These are phyloP conservation scores for Barnettozyma sucrosica DNA, from an alignment of 805 yeast genomes.

Conservation along the genomic window DNA sequence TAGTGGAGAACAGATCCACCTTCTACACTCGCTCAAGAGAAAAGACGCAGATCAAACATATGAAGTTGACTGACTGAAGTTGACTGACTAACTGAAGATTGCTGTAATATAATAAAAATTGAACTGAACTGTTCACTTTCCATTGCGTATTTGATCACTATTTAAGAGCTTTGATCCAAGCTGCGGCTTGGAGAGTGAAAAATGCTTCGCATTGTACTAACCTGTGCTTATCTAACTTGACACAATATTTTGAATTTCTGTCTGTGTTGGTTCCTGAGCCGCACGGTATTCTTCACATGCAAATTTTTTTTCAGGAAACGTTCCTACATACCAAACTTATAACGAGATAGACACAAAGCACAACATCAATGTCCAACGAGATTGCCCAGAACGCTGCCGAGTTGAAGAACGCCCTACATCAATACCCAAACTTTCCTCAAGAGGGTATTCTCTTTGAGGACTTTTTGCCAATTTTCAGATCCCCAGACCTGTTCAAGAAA, in stretches of 20 bases:
- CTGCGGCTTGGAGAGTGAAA: no score
- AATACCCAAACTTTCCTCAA: slow-evolving; percentile 90
- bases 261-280: no score
- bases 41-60: slow-evolving; percentile 12
- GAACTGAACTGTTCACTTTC: not conserved
- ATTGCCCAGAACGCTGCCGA: slow-evolving; percentile 34
- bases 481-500: slow-evolving; percentile 75
- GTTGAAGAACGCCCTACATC: slow-evolving; percentile 51
- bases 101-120: no score
- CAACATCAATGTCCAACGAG: slow-evolving; percentile 10
- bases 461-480: slow-evolving; percentile 87
- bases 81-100: slow-evolving; percentile 1
- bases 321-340: no score
- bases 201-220: no score
- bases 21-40: slow-evolving; percentile 23
- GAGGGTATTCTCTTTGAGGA: slow-evolving; percentile 95
- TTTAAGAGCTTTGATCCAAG: no score
- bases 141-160: not conserved
- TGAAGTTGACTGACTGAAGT: slow-evolving; percentile 7
- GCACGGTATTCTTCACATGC: not conserved
- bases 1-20: slow-evolving; percentile 29
- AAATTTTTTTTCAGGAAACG: not conserved
- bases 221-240: not conserved
- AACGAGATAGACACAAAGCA: not conserved
- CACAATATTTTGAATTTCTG: no score